These are phyloP conservation scores for Pseudomonodictys pantanalensis DNA, from an alignment of 495 filamentous ascomycete species.

Conservation along the genomic window DNA sequence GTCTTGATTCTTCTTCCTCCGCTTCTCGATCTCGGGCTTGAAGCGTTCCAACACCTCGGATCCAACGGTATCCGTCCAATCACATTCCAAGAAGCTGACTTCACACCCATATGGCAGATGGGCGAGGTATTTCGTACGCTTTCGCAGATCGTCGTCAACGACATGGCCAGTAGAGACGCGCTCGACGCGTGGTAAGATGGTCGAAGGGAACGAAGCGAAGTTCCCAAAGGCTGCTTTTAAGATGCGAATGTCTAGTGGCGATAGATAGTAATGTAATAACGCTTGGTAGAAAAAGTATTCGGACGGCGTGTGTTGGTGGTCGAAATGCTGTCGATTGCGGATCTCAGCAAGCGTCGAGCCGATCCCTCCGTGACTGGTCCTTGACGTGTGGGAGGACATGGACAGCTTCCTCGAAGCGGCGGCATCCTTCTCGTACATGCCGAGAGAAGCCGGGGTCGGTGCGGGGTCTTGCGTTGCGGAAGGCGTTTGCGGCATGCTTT, in stretches of 20 bases:
- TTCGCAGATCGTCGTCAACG: slow-evolving; percentile 84
- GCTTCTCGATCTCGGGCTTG: slow-evolving; percentile 68
- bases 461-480: neutral
- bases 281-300: slow-evolving; percentile 88
- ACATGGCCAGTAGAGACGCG: slow-evolving; percentile 87
- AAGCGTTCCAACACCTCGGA: slow-evolving; percentile 73
- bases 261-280: slow-evolving; percentile 86
- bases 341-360: slow-evolving; percentile 38
- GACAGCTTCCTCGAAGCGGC: slow-evolving; percentile 13
- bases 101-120: slow-evolving; percentile 93
- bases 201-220: slow-evolving; percentile 80
- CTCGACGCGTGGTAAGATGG: slow-evolving; percentile 86
- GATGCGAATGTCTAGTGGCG: slow-evolving; percentile 91
- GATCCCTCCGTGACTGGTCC: slow-evolving; percentile 29
- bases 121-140: slow-evolving; percentile 82
- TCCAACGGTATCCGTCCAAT: slow-evolving; percentile 89
- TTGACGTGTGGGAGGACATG: slow-evolving; percentile 9
- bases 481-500: slow-evolving; percentile 30
- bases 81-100: slow-evolving; percentile 90
- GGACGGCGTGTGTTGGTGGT: slow-evolving; percentile 41
- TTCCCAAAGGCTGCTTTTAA: slow-evolving; percentile 84
- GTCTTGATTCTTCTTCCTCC: slow-evolving; percentile 76
- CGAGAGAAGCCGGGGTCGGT: neutral
- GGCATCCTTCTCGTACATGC: neutral
- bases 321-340: slow-evolving; percentile 42